A percentile compares a stretch with the other conserved stretches of the same genome.
These are phyloP conservation scores for Plectosphaerella sp. DNA, from an alignment of 2,329 filamentous ascomycete species.

Conservation along the genomic window DNA sequence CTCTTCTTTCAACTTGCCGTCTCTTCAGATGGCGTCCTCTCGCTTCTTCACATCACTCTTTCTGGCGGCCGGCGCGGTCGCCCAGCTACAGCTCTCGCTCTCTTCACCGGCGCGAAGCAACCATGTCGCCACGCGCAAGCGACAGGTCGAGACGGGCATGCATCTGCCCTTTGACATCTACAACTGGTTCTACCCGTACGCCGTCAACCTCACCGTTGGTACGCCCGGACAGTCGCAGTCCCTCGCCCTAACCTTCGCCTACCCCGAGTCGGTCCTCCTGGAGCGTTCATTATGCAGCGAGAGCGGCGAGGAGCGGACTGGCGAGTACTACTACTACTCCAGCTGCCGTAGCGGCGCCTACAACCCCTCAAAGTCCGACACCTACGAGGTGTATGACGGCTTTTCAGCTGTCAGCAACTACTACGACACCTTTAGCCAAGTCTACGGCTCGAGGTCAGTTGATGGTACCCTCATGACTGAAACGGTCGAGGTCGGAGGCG, in stretches of 20 bases:
- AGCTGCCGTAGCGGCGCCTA: slow-evolving; percentile 11
- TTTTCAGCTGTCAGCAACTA: not conserved
- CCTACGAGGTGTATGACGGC: not conserved
- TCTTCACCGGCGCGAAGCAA: not conserved
- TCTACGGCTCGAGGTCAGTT: slow-evolving; percentile 22
- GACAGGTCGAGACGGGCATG: not conserved
- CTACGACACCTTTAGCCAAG: not conserved
- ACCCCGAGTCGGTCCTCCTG: not conserved
- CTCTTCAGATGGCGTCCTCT: not conserved
- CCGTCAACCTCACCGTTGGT: slow-evolving; percentile 8
- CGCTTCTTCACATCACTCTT: not conserved
- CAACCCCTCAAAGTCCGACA: slow-evolving; percentile 37
- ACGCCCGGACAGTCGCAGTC: slow-evolving; percentile 7
- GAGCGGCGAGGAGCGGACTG: not conserved
- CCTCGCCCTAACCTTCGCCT: slow-evolving; percentile 1
- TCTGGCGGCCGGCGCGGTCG: not conserved
- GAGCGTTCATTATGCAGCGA: not conserved
- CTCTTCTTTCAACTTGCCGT: not conserved
- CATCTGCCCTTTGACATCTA: not conserved
- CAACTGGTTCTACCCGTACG: slow-evolving; percentile 2
- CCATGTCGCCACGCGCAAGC: not conserved
- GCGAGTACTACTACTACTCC: too few species aligned
- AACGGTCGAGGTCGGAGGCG: not conserved
- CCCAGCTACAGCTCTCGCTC: not conserved
- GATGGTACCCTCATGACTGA: slow-evolving; percentile 46